Conservation (phyloP, 257 asterid species). For the Nyctanthes arbortristis region DNA sequence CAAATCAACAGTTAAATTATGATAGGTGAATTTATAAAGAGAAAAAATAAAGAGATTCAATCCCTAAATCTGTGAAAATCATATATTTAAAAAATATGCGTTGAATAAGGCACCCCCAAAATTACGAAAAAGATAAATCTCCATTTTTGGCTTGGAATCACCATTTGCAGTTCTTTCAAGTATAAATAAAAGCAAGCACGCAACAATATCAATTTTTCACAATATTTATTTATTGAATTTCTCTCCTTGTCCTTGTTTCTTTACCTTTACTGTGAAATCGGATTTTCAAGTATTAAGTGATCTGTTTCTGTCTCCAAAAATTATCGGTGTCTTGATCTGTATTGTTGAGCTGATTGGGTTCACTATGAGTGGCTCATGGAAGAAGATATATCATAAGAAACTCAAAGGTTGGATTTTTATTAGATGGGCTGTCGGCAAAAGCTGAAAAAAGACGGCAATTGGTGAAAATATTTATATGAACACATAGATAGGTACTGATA, state of each 20-base stretch:
- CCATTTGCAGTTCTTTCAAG: slow-evolving; percentile 27
- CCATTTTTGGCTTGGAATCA: slow-evolving; percentile 45
- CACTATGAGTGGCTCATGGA: no score
- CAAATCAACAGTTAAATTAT: no score
- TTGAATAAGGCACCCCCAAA: no score
- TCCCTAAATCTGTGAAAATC: no score
- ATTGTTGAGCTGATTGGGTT: slow-evolving; percentile 42
- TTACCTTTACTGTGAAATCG: no score
- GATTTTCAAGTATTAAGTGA: slow-evolving; percentile 75
- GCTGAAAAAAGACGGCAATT: slow-evolving; percentile 31
- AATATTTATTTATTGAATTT: slow-evolving; percentile 26
- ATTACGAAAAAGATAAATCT: slow-evolving; percentile 24
- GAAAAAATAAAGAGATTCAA: no score
- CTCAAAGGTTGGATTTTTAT: slow-evolving; percentile 52
- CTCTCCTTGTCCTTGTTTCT: slow-evolving; percentile 28
- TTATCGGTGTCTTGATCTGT: slow-evolving; percentile 49
- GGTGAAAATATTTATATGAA: slow-evolving; percentile 27
- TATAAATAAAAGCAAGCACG: slow-evolving; percentile 34
- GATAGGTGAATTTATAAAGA: no score
- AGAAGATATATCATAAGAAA: slow-evolving; percentile 29
- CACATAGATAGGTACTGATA: slow-evolving; percentile 17
- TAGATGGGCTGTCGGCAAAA: slow-evolving; percentile 48
- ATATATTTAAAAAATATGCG: no score
- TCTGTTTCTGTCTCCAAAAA: slow-evolving; percentile 53
- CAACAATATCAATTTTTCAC: slow-evolving; percentile 21